Conservation (phyloP, 2,329 filamentous ascomycete species). For the Colletotrichum tropicale region DNA sequence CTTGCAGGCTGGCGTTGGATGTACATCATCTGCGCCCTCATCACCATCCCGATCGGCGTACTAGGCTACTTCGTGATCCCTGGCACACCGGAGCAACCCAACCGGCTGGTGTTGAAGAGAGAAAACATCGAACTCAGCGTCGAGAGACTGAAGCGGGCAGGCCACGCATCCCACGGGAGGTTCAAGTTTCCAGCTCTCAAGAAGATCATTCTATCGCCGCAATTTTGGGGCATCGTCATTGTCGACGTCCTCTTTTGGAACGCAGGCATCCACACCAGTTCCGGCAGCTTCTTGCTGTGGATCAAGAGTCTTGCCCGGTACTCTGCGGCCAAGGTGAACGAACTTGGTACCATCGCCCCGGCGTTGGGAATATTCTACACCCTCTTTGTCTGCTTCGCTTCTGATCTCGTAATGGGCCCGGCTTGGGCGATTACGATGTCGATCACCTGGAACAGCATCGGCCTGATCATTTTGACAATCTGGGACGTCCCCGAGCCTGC, state of each 20-base stretch:
- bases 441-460: background rate
- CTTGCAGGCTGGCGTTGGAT: slow-evolving; percentile 51
- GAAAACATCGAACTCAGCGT: slow-evolving; percentile 27
- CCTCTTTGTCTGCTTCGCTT: slow-evolving; percentile 9
- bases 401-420: slow-evolving; percentile 10
- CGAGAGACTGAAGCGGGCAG: slow-evolving; percentile 38
- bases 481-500: slow-evolving; percentile 62
- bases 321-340: slow-evolving; percentile 55
- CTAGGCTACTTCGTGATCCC: slow-evolving; percentile 43
- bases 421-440: slow-evolving; percentile 36
- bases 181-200: slow-evolving; percentile 34
- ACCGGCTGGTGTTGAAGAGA: slow-evolving; percentile 30
- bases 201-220: slow-evolving; percentile 41
- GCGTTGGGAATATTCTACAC: slow-evolving; percentile 11
- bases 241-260: slow-evolving; percentile 53
- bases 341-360: slow-evolving; percentile 34
- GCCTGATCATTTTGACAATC: slow-evolving; percentile 47
- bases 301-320: slow-evolving; percentile 45
- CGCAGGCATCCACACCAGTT: slow-evolving; percentile 41
- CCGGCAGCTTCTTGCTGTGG: slow-evolving; percentile 41
- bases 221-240: slow-evolving; percentile 38
- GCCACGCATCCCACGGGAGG: slow-evolving; percentile 43
- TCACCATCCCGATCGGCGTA: slow-evolving; percentile 45
- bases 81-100: slow-evolving; percentile 32
- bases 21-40: slow-evolving; percentile 48